Base-by-base conservation (phyloP, 2,329 filamentous ascomycete species). In the Colletotrichum sp. region DNA sequence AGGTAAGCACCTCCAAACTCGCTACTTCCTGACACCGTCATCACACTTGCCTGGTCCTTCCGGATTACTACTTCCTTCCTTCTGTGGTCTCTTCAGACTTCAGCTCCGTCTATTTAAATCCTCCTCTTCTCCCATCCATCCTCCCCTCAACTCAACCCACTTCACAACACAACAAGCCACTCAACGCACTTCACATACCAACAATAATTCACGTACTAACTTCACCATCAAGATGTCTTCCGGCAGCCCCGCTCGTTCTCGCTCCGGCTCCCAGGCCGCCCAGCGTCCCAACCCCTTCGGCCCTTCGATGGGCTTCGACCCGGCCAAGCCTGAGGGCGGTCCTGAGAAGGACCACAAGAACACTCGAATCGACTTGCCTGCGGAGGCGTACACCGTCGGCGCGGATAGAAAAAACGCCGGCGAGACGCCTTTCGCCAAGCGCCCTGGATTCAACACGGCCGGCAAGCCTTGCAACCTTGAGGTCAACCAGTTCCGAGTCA, bases 401-500 rank as follows among this genome's bases (percentile, higher is more conserved):
- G 52, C 34, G 64, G 26, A 34, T 44, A 30, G 59, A 30, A 63
- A 85, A 80, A 76, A 77, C 9, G 71, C 79, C 0, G 78, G 78
- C 5, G 79, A 80, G 13, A 80, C 80, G n/a, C 82, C 82, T 0
- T 88, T 86, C 69, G 79, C 88, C 1, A 70, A 77, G 8, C 91
- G 92, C 3, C 90, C 90, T 0, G 88, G 85, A 0, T 92, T 90
- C 82, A 94, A 93, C 77, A 89, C 84, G 0, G 86, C 87, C 9
- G 93, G 93, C 3, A 90, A 89, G 76, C 81, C 87, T 0, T 88
- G 92, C 24, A 81, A 84, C 1, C 79, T 95, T 2, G 84, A 88
- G 1, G 85, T 98, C 49, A 99, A 99, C 82, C 92, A 95, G 13
- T 98, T 93, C 84, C 89, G 92, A 0, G 93, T 98, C 71, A 85